Conservation (phyloP, 345 rosid genomes). For the Syzygium grande region DNA sequence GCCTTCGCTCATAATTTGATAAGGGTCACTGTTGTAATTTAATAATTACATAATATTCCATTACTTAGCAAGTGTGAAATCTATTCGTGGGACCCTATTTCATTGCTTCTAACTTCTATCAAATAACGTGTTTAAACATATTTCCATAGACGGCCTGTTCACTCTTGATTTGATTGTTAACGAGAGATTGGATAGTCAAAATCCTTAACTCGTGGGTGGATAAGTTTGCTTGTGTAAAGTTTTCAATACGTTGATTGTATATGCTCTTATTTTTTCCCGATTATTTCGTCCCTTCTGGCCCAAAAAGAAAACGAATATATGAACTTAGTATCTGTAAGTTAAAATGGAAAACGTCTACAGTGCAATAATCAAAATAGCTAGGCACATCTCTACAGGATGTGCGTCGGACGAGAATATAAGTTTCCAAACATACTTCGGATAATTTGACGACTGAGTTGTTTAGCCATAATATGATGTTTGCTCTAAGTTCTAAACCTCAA, state of each 20-base stretch:
- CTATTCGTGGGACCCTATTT: neutral
- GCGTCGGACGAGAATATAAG: neutral
- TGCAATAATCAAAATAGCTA: neutral
- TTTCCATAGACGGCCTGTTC: neutral
- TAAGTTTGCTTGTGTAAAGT: neutral
- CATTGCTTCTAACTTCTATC: neutral
- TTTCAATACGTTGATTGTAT: neutral
- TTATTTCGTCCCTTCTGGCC: neutral
- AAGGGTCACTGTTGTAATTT: too few species aligned
- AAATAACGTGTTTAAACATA: neutral
- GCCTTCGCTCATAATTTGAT: too few species aligned
- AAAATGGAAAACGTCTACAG: neutral
- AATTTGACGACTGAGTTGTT: neutral
- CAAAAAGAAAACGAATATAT: neutral
- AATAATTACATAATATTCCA: too few species aligned
- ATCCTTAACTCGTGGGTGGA: neutral
- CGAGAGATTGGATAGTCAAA: neutral
- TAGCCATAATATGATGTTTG: neutral
- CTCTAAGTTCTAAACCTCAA: neutral
- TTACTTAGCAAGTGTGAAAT: neutral
- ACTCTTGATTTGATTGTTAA: neutral
- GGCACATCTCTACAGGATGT: neutral
- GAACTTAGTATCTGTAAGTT: neutral
- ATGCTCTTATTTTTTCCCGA: neutral
- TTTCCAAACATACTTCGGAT: neutral